phyloP scores from a whole-genome alignment of 495 filamentous ascomycete genomes.

The Podospora comata region DNA sequence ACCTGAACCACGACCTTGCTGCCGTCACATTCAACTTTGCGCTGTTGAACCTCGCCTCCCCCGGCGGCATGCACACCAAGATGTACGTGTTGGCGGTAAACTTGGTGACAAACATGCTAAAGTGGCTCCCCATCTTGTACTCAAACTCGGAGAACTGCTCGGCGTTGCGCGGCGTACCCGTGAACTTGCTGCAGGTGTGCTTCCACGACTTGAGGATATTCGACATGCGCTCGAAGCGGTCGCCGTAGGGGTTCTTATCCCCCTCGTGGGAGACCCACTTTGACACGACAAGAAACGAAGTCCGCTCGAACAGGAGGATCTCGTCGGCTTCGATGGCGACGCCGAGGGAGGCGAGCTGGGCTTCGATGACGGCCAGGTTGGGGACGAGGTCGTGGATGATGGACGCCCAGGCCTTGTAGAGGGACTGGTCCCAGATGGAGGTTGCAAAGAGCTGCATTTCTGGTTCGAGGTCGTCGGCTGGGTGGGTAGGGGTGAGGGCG shows the following conservation, averaged over 20 bases:
- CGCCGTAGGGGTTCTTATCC: slow-evolving; percentile 76
- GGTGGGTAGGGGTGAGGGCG: background rate
- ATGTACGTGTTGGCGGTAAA: slow-evolving; percentile 97
- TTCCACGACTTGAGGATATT: slow-evolving; percentile 99
- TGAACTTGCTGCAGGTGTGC: slow-evolving; percentile 57
- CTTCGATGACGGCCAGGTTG: slow-evolving; percentile 85
- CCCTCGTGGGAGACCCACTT: slow-evolving; percentile 72
- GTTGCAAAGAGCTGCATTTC: slow-evolving; percentile 78
- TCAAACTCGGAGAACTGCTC: slow-evolving; percentile 56
- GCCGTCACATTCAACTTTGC: slow-evolving; percentile 85
- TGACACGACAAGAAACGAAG: slow-evolving; percentile 90
- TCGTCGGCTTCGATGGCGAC: slow-evolving; percentile 86
- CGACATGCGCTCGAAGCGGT: slow-evolving; percentile 89
- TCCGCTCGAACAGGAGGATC: slow-evolving; percentile 91
- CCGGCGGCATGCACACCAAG: slow-evolving; percentile 81
- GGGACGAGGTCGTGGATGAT: slow-evolving; percentile 96
- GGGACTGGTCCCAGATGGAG: slow-evolving; percentile 95
- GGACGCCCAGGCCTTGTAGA: slow-evolving; percentile 97
- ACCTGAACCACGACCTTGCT: slow-evolving; percentile 74
- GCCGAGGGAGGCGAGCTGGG: slow-evolving; percentile 72
- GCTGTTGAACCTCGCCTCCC: slow-evolving; percentile 82
- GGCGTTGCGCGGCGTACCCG: slow-evolving; percentile 52
- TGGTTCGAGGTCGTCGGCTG: slow-evolving; percentile 48
- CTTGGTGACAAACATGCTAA: slow-evolving; percentile 87
- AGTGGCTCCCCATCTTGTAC: slow-evolving; percentile 56